Percentiles rank a stretch among this genome's conserved stretches.
phyloP scores from a whole-genome alignment of 257 asterid species.

The Knoxia roxburghii region DNA sequence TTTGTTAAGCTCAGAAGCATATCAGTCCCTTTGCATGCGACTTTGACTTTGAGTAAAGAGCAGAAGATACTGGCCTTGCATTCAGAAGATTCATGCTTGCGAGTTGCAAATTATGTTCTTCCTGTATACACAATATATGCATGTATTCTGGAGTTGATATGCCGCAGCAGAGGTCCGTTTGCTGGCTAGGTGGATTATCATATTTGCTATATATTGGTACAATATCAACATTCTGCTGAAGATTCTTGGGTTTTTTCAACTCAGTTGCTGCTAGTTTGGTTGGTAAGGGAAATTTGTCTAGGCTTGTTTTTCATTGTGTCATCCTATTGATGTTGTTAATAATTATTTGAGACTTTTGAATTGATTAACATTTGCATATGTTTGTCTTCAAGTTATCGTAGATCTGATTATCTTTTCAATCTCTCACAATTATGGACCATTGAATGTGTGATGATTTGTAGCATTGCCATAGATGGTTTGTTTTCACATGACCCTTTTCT shows the following conservation, averaged over 20 bases:
- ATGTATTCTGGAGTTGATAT: slow-evolving; percentile 34
- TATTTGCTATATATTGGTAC: slow-evolving; percentile 53
- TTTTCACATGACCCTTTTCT: slow-evolving; percentile 18
- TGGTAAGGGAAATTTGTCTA: slow-evolving; percentile 73
- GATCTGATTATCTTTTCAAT: slow-evolving; percentile 24
- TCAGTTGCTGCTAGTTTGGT: slow-evolving; percentile 78
- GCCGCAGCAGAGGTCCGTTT: slow-evolving; percentile 48
- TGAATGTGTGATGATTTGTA: slow-evolving; percentile 24
- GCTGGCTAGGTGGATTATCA: slow-evolving; percentile 46
- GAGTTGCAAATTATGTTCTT: slow-evolving; percentile 26
- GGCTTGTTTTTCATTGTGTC: slow-evolving; percentile 45
- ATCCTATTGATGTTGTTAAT: slow-evolving; percentile 15
- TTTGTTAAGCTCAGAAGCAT: slow-evolving; percentile 13
- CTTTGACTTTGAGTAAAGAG: slow-evolving; percentile 15
- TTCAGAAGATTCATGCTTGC: slow-evolving; percentile 31
- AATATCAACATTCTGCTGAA: slow-evolving; percentile 72
- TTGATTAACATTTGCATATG: slow-evolving; percentile 3
- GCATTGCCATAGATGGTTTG: slow-evolving; percentile 39
- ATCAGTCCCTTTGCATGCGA: slow-evolving; percentile 24
- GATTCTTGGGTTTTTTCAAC: slow-evolving; percentile 72
- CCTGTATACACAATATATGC: slow-evolving; percentile 29
- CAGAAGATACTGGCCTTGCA: slow-evolving; percentile 15
- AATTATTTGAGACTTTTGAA: slow-evolving; percentile 12
- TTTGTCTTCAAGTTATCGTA: slow-evolving; percentile 16
- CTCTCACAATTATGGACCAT: slow-evolving; percentile 24